Conservation (phyloP, 2,329 filamentous ascomycete genomes). For the Truncatella angustata region DNA sequence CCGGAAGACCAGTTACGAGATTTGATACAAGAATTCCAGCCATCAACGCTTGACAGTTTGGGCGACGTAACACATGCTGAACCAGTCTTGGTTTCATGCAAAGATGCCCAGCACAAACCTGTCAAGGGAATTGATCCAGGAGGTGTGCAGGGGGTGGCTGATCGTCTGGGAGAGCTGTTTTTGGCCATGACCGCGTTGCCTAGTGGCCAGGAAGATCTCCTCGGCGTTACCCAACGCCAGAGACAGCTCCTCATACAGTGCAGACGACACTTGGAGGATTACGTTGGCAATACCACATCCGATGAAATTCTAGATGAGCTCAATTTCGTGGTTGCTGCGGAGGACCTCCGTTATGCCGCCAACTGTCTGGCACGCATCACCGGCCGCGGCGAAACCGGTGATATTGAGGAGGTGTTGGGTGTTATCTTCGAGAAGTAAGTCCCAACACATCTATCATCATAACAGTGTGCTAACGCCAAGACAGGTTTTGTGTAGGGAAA, state of each 20-base stretch:
- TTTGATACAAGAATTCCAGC: slow-evolving; percentile 41
- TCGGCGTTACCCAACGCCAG: slow-evolving; percentile 90
- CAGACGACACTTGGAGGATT: slow-evolving; percentile 68
- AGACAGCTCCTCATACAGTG: slow-evolving; percentile 76
- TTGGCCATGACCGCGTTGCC: slow-evolving; percentile 67
- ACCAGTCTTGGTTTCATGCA: slow-evolving; percentile 70
- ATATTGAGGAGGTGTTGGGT: slow-evolving; percentile 93
- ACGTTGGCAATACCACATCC: slow-evolving; percentile 57
- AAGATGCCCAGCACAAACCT: slow-evolving; percentile 43
- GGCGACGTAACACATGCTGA: slow-evolving; percentile 36
- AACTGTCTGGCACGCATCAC: slow-evolving; percentile 83
- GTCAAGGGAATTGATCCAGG: slow-evolving; percentile 35
- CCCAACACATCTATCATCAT: slow-evolving; percentile 5
- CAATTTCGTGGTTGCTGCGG: slow-evolving; percentile 62
- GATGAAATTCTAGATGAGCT: slow-evolving; percentile 16
- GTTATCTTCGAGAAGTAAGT: slow-evolving; percentile 97
- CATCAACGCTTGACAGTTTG: slow-evolving; percentile 35
- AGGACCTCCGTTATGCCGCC: slow-evolving; percentile 80
- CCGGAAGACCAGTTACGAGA: slow-evolving; percentile 29
- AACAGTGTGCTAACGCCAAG: slow-evolving; percentile 10
- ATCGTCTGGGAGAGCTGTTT: slow-evolving; percentile 67
- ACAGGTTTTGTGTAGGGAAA: slow-evolving; percentile 57
- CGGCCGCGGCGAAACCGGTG: slow-evolving; percentile 77
- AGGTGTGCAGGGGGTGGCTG: slow-evolving; percentile 67
- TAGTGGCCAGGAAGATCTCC: slow-evolving; percentile 73